Evolutionary conservation across 2,329 filamentous ascomycete species (phyloP), one percentile per base, ranked within the genome.

Genomic region (Endoconidiophora laricicola): DNA sequence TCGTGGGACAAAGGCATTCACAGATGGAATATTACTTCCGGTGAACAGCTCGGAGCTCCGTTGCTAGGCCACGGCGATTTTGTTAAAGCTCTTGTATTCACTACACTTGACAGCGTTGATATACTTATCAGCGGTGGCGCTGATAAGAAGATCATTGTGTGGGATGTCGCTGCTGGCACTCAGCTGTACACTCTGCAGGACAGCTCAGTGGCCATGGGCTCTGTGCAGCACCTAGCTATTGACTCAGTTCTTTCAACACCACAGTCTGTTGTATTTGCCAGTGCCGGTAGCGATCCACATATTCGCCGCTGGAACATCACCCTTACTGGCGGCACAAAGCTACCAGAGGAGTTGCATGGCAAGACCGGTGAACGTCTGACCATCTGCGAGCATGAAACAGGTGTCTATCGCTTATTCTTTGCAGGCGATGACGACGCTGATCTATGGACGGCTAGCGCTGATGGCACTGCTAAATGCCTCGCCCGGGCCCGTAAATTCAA

Each of bases 1-100:
- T 91, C 81, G 53, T 98, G 91, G 91, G 90, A 98, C 66, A 94
- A 94, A 66, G 74, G 78, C 18, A 74, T 96, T 52, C 94, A 87
- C 80, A 83, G 82, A 29, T 95, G 86, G 83, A 73, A 84, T 58
- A 67, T 81, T 29, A 67, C 71, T 16, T 76, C 76, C 3, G 70
- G 69, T 41, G 24, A 44, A 26, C 62, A 69, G 26, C 65, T 68
- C 1, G 69, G 68, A n/a, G 72, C 68, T 54, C 79, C 71, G 55
- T 87, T 80, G 57, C 73, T 74, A 52, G 87, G 86, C 3, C 90
- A 96, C 63, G 71, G 75, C 1, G 91, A 98, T 65, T 98, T 98
- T 60, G 83, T 98, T 58, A 95, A 95, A 66, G 72, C 83, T 3
- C 67, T 96, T 2, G 65, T 83, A 12, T 78, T 74, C 57, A 69